Base-by-base conservation (phyloP, 23 red algal genomes). In the Cyanidioschyzon merolae region DNA sequence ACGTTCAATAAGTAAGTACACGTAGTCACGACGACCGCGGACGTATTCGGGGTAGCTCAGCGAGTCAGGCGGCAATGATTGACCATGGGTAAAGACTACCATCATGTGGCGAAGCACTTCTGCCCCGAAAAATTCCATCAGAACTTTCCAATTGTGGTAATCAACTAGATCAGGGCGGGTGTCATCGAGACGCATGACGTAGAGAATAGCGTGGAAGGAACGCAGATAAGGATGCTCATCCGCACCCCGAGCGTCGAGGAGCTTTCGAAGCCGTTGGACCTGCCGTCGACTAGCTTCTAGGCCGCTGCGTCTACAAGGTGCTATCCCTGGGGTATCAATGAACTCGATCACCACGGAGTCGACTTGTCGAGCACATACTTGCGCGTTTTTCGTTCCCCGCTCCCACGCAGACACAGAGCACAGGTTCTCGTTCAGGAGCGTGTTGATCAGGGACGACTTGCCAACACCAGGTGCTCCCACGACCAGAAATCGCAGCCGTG, bases 181-280 rank as follows among this genome's bases (percentile, higher is more conserved):
- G 3, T 37, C 39, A 57, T 88, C 85, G 29, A 88, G 39, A 2
- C 85, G 50, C 30, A 76, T 82, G 0, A 88, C 85, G 59, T 82
- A 77, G 34, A 88, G 68, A 0, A 88, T 35, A 1, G 81, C 78
- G 37, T 82, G 63, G 30, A 71, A 17, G 16, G 63, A 71, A 25
- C 63, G 63, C 63, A 71, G 32, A 54, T 54, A 54, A 7, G 45
- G 45, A 27, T 71, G 63, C 63, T 71, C 32, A 3, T 71, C 63
- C 12, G 3, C 29, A 7, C 63, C 63, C 12, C n/a, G 21, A 7
- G 21, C 32, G 63, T 3, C 63, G 16, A 71, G 12, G 29, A 35
- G 7, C 63, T 71, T 15, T 25, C 63, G 63, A 25, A 71, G 2
- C 7, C 63, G 63, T 27, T 32, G 21, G 7, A 71, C 21, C 29